phyloP scores from a whole-genome alignment of 768 basidiomycete species.

The Strobilomyces echinocephalus region DNA sequence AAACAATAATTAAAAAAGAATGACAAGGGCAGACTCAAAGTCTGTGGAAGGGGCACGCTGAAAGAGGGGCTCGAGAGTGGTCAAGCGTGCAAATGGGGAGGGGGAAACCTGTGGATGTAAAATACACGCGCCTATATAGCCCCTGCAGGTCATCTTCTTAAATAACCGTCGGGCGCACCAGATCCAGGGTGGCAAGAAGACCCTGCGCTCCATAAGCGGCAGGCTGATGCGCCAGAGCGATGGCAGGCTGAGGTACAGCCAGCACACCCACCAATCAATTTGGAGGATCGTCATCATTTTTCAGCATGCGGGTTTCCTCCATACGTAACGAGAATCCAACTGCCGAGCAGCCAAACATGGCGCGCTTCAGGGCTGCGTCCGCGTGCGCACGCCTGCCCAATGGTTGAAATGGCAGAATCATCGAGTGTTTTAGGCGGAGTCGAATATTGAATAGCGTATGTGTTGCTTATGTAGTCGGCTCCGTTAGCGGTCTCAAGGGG shows the following conservation, averaged over 20 bases:
- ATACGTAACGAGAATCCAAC: slow-evolving; percentile 8
- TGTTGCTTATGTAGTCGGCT: neutral
- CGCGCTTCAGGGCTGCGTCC: neutral
- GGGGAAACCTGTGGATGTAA: slow-evolving; percentile 1
- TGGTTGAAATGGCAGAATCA: neutral
- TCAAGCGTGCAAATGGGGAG: slow-evolving; percentile 1
- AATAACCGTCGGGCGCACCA: slow-evolving; percentile 8
- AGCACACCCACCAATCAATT: neutral
- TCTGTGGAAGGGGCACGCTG: neutral
- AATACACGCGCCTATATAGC: slow-evolving; percentile 1
- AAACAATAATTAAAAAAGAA: neutral
- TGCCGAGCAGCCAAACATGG: neutral
- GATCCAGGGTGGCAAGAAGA: slow-evolving; percentile 15
- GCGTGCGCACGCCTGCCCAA: neutral
- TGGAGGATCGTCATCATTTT: slow-evolving; percentile 4
- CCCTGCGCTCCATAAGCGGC: slow-evolving; percentile 13
- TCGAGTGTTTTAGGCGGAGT: neutral
- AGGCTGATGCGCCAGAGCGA: slow-evolving; percentile 4
- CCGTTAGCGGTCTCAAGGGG: slow-evolving; percentile 8
- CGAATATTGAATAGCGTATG: neutral
- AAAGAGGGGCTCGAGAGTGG: slow-evolving; percentile 1
- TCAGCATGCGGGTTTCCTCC: slow-evolving; percentile 2
- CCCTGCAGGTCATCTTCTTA: slow-evolving; percentile 8
- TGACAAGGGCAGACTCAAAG: slow-evolving; percentile 1
- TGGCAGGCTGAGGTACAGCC: neutral